phyloP scores from a whole-genome alignment of 192 early-diverging fungal genomes.

The Allomyces macrogynus region DNA sequence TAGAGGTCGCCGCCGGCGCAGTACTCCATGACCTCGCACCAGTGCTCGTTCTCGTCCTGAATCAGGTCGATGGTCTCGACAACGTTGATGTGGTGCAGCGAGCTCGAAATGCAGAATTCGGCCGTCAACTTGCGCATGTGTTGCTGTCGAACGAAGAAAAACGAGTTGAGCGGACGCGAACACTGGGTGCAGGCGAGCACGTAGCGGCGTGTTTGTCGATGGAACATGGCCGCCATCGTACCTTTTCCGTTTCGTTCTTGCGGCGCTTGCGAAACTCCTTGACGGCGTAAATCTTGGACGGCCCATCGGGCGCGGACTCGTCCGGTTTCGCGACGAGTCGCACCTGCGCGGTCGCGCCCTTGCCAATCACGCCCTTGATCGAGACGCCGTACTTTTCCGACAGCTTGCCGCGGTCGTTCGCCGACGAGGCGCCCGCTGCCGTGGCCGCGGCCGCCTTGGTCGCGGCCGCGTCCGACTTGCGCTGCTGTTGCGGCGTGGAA shows the following conservation, averaged over 20 bases:
- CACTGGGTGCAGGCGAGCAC: no score
- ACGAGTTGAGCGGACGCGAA: no score
- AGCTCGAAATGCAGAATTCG: constrained; percentile 89
- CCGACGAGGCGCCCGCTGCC: background rate
- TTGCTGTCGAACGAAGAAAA: constrained; percentile 24
- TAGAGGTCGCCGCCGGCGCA: constrained; percentile 64
- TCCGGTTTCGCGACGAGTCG: constrained; percentile 53
- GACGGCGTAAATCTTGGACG: constrained; percentile 34
- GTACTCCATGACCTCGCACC: constrained; percentile 55
- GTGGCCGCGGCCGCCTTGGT: no score
- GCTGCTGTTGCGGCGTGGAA: background rate
- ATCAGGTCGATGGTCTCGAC: constrained; percentile 91
- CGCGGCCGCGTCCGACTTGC: no score
- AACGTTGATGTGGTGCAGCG: constrained; percentile 72
- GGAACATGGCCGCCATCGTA: constrained; percentile 1
- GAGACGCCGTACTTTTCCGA: constrained; percentile 62
- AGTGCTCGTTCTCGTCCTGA: constrained; percentile 50
- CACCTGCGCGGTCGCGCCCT: constrained; percentile 81
- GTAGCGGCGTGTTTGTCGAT: no score
- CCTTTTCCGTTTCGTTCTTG: constrained; percentile 62
- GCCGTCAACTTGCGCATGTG: constrained; percentile 86
- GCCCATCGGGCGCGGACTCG: constrained; percentile 7
- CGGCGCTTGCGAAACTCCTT: constrained; percentile 81
- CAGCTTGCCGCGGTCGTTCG: constrained; percentile 11
- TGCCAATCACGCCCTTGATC: constrained; percentile 54